Base-by-base conservation (phyloP, 306 rosid species). In the Prunus salicina region DNA sequence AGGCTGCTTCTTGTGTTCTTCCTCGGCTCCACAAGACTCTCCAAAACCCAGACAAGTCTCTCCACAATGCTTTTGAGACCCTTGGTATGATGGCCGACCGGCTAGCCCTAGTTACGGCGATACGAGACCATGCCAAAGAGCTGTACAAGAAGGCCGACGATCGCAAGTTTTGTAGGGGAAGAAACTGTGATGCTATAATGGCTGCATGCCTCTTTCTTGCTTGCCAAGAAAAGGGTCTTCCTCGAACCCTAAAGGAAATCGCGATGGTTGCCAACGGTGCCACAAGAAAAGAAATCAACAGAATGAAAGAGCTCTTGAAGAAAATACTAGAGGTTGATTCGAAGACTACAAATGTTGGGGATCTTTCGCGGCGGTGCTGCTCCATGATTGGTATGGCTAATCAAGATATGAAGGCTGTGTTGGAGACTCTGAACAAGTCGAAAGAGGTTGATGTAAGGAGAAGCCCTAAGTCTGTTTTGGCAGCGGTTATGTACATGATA, bases 361-460 rank as follows among this genome's bases (percentile, higher is more conserved):
- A 78, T n/a, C 69, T 78, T 27, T 57, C 66, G 7, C 24, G 30
- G n/a, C 49, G 74, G 2, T 64, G 55, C 14, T 82, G 82, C 38
- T 63, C 49, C 1, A 12, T 6, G 0, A 60, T 74, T 69, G 80
- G 80, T 12, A 63, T 78, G 30, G 50, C 18, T 5, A 11, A 43
- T 13, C 34, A 19, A 1, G 27, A 4, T 34, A 20, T 32, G 0
- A 72, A 46, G 63, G 82, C 73, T 10, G 79, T 69, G 73, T 38
- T 25, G 6, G 82, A 62, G 22, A 56, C 69, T 7, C 14, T 78
- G 8, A 28, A 53, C 12, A 69, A 61, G 4, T 16, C 51, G 13
- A 60, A 68, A 19, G 46, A 73, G 12, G 28, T 6, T 69, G 82
- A 82, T 38, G 24, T 73, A n/a, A 82, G 86, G 65, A 78, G 86